Conservation (phyloP, 208 protist species). For the Leishmania major region DNA sequence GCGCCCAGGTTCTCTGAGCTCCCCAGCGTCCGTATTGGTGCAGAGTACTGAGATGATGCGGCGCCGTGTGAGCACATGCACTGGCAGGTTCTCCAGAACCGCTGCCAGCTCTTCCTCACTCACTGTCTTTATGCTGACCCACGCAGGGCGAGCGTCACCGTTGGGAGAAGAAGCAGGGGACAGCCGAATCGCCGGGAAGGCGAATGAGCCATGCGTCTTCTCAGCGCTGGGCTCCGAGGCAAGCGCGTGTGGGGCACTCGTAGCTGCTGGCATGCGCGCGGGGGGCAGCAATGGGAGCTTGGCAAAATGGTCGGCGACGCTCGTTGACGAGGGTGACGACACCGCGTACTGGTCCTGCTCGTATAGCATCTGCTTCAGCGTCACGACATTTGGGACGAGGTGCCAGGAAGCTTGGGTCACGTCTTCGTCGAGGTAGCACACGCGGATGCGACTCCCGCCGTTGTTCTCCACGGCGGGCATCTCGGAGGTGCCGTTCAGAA, state of each 20-base stretch:
- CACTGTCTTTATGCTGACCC: constrained; percentile 39
- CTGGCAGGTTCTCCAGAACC: constrained; percentile 44
- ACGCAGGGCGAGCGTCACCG: constrained; percentile 24
- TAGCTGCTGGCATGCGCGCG: not conserved
- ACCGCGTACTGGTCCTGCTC: constrained; percentile 3
- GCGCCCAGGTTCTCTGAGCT: not conserved
- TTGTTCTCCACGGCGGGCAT: not conserved
- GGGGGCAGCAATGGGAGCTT: not conserved
- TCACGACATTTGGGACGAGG: constrained; percentile 15
- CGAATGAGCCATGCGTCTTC: not conserved
- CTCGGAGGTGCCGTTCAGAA: not conserved
- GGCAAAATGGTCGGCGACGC: constrained; percentile 15
- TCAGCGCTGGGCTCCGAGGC: not conserved
- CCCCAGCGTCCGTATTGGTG: not conserved
- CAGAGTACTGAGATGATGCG: constrained; percentile 20
- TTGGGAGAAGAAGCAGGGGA: not conserved
- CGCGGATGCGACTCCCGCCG: constrained; percentile 14
- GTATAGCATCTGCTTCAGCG: constrained; percentile 17
- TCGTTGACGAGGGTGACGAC: not conserved
- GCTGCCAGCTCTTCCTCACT: constrained; percentile 26
- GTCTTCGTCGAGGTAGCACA: constrained; percentile 30
- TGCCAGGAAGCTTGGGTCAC: constrained; percentile 2
- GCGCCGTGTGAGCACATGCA: constrained; percentile 44
- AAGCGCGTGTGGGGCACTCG: not conserved
- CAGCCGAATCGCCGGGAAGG: constrained; percentile 11